Percentiles rank a stretch among this genome's conserved stretches.
Evolutionary conservation across 1,139 yeast genomes (phyloP).

Genomic region (Sugiyamaella castrensis): DNA sequence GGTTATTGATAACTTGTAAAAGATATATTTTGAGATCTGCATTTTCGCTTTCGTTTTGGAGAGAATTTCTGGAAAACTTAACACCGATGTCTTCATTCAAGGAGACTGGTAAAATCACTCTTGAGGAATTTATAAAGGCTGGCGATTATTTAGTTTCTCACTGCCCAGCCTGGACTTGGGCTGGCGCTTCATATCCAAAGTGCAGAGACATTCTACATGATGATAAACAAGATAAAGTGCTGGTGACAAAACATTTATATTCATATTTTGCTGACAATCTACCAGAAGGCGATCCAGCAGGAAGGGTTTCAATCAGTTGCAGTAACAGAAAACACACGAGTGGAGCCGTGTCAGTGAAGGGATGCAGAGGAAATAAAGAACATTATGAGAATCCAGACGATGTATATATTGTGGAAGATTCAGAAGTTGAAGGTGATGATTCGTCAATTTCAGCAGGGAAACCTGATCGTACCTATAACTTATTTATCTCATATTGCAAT

Average conservation of each 20-base stretch:
- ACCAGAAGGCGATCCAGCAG: no score
- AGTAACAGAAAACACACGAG: no score
- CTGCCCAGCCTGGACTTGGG: conserved; percentile 98
- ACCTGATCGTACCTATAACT: conserved; percentile 70
- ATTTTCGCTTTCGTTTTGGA: no score
- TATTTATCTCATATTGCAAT: conserved; percentile 88
- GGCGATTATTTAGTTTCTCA: conserved; percentile 86
- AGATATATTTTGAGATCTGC: no score
- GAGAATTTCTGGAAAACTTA: no score
- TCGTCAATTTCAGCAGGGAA: conserved; percentile 33
- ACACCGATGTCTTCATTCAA: no score
- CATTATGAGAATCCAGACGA: no score
- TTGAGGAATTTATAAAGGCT: conserved; percentile 85
- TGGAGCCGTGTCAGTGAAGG: no score
- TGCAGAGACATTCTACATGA: conserved; percentile 62
- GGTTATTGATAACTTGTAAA: no score
- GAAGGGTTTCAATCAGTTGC: no score
- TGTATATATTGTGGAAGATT: conserved; percentile 39
- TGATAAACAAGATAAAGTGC: conserved; percentile 81
- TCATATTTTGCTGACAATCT: no score
- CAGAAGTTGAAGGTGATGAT: conserved; percentile 41
- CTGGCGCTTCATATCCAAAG: conserved; percentile 42
- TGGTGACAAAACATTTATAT: conserved; percentile 87
- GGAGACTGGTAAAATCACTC: conserved; percentile 86
- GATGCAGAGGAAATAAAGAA: no score